Evolutionary conservation across 768 basidiomycete species (phyloP).

Genomic region (Heimioporus sp.): DNA sequence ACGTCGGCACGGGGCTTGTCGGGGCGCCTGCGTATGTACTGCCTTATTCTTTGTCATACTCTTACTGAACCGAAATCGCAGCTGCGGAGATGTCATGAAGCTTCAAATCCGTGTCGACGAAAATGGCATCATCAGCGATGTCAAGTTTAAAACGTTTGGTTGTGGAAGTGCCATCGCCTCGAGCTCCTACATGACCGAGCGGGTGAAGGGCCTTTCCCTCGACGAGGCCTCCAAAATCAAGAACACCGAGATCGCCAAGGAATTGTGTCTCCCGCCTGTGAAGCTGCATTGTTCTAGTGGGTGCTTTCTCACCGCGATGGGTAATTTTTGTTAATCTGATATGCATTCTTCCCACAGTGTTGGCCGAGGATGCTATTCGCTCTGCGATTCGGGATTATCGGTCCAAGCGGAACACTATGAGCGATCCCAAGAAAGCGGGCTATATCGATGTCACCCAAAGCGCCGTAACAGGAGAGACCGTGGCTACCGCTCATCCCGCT

Average conservation of each 20-base stretch:
- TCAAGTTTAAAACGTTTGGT: slow-evolving; percentile 99
- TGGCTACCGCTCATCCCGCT: slow-evolving; percentile 49
- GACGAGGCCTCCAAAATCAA: slow-evolving; percentile 96
- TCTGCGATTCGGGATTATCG: slow-evolving; percentile 97
- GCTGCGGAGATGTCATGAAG: slow-evolving; percentile 99
- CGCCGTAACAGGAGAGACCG: slow-evolving; percentile 50
- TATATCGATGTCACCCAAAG: slow-evolving; percentile 71
- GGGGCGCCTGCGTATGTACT: slow-evolving; percentile 89
- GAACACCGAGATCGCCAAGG: slow-evolving; percentile 99
- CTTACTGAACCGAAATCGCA: slow-evolving; percentile 33
- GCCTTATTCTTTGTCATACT: slow-evolving; percentile 3
- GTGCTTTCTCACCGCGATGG: slow-evolving; percentile 26
- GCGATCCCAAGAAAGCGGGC: slow-evolving; percentile 53
- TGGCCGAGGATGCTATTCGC: slow-evolving; percentile 98
- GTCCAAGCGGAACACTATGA: slow-evolving; percentile 64
- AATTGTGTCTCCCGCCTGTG: slow-evolving; percentile 91
- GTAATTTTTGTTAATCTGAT: slow-evolving; percentile 20
- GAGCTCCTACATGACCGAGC: slow-evolving; percentile 98
- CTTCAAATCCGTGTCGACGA: slow-evolving; percentile 98
- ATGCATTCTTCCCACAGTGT: slow-evolving; percentile 52
- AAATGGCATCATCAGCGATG: slow-evolving; percentile 92
- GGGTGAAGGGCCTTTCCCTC: slow-evolving; percentile 89
- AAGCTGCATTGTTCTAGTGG: slow-evolving; percentile 93
- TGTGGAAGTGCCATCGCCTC: slow-evolving; percentile 98
- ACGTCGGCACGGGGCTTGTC: slow-evolving; percentile 97